These are phyloP conservation scores for Melastoma malabathricum DNA, from an alignment of 345 rosid species.

Conservation along the genomic window DNA sequence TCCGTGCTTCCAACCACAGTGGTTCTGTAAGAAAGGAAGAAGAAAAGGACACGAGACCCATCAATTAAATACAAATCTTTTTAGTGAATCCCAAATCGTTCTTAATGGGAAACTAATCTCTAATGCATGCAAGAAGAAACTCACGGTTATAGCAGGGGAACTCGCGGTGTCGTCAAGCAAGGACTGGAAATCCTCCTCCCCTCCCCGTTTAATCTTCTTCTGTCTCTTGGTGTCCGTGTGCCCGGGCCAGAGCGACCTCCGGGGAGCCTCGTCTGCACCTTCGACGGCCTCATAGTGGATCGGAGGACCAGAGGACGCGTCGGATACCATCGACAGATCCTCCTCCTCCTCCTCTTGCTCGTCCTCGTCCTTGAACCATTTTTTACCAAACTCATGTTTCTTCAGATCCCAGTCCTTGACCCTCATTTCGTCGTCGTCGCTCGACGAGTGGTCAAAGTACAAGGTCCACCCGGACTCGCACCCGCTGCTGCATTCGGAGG, in stretches of 20 bases:
- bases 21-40: no score
- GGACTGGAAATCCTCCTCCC: constrained; percentile 21
- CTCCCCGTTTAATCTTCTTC: constrained; percentile 23
- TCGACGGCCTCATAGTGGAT: constrained; percentile 8
- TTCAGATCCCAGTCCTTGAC: no score
- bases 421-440: constrained; percentile 3
- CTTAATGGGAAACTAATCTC: no score
- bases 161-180: constrained; percentile 89
- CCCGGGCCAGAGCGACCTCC: constrained; percentile 1
- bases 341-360: constrained; percentile 33
- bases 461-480: constrained; percentile 98
- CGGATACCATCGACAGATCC: constrained; percentile 87
- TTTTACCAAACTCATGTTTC: no score
- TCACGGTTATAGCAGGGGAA: constrained; percentile 33
- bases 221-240: constrained; percentile 16
- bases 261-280: constrained; percentile 6
- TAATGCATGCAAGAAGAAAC: no score
- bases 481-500: constrained; percentile 58
- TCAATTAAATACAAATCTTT: no score
- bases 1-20: not conserved
- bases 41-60: no score
- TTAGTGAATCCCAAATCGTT: no score
- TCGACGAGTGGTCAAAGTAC: constrained; percentile 60
- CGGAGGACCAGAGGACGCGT: constrained; percentile 98
- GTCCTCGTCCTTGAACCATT: no score